phyloP scores from a whole-genome alignment of 1,139 yeast species.

The Debaryomyces udenii region DNA sequence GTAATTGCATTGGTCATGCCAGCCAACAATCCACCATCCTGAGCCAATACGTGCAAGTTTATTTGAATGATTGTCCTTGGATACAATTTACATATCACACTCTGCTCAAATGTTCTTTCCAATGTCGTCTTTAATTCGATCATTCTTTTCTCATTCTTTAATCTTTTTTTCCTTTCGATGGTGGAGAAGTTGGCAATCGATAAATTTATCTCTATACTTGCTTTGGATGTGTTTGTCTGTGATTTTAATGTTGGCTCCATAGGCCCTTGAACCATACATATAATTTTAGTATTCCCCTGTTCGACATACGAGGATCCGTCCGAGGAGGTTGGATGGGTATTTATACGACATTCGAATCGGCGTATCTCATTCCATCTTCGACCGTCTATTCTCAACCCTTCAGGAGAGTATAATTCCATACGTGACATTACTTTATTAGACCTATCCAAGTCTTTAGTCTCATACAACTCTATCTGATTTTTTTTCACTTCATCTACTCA shows the following conservation, averaged over 20 bases:
- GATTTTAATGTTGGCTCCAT: constrained; percentile 69
- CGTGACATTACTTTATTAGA: constrained; percentile 47
- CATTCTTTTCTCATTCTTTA: constrained; percentile 66
- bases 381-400: constrained; percentile 90
- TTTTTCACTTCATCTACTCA: constrained; percentile 5
- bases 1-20: constrained; percentile 87
- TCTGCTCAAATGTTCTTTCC: constrained; percentile 79
- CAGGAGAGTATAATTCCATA: constrained; percentile 87
- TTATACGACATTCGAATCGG: constrained; percentile 74
- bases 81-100: constrained; percentile 71
- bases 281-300: constrained; percentile 89
- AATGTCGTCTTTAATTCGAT: constrained; percentile 76
- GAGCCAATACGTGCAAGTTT: constrained; percentile 75
- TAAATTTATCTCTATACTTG: constrained; percentile 65
- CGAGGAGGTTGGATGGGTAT: constrained; percentile 84
- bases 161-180: constrained; percentile 69
- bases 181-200: constrained; percentile 83
- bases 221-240: constrained; percentile 48
- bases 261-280: constrained; percentile 88
- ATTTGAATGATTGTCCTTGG: constrained; percentile 82
- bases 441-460: not conserved
- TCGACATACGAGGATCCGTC: constrained; percentile 94
- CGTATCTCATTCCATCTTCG: constrained; percentile 94
- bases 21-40: constrained; percentile 88
- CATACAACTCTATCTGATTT: too few relatives aligned